Evolutionary conservation across 2,329 filamentous ascomycete species (phyloP).

Genomic region (Aureobasidium melanogenum): DNA sequence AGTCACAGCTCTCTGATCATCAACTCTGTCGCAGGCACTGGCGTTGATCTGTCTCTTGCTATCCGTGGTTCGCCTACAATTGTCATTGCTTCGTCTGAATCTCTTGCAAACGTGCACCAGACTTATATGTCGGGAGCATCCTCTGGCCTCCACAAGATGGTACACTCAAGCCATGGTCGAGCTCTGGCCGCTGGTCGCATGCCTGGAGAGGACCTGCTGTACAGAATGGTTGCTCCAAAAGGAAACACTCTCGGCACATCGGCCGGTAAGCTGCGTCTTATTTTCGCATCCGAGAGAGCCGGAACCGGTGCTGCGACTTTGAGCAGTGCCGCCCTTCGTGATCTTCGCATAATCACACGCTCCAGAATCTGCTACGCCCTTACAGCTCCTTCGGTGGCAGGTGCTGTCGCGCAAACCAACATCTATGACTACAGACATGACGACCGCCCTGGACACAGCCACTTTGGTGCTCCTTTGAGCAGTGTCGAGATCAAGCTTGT

Average conservation of each 20-base stretch:
- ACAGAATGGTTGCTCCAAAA: conserved; percentile 49
- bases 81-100: conserved; percentile 66
- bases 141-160: conserved; percentile 55
- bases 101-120: conserved; percentile 61
- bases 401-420: conserved; percentile 78
- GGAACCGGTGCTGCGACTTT: conserved; percentile 51
- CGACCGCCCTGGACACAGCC: conserved; percentile 39
- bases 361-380: conserved; percentile 80
- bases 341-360: conserved; percentile 71
- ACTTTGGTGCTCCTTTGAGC: conserved; percentile 77
- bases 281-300: conserved; percentile 69
- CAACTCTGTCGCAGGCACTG: conserved; percentile 73
- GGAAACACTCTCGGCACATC: conserved; percentile 50
- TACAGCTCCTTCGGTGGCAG: conserved; percentile 73
- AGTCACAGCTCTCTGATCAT: conserved; percentile 78
- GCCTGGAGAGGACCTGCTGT: conserved; percentile 56
- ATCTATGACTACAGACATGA: conserved; percentile 73
- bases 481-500: conserved; percentile 69
- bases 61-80: conserved; percentile 71
- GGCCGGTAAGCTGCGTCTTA: conserved; percentile 67
- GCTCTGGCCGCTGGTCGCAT: conserved; percentile 66
- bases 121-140: conserved; percentile 44
- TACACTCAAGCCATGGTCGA: conserved; percentile 64
- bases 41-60: conserved; percentile 62
- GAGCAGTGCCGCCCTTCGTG: conserved; percentile 61